These are phyloP conservation scores for Trypanosoma platydactyli DNA, from an alignment of 208 protist genomes.

Conservation along the genomic window DNA sequence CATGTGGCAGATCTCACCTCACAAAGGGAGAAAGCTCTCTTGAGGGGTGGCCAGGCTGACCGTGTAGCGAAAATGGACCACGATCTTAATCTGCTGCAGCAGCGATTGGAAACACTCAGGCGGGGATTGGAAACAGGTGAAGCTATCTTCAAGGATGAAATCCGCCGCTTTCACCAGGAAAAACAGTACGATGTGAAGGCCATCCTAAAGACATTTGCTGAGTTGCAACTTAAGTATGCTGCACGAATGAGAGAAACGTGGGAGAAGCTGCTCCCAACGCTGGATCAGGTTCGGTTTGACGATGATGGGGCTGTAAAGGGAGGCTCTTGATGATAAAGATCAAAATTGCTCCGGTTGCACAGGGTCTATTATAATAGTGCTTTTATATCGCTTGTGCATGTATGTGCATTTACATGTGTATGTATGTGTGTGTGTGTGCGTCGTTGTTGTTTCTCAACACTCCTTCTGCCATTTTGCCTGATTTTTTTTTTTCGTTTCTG, in stretches of 20 bases:
- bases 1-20: conserved; percentile 21
- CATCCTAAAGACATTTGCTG: conserved; percentile 71
- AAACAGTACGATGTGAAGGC: conserved; percentile 84
- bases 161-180: conserved; percentile 72
- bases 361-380: not conserved
- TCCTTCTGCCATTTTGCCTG: too few species aligned
- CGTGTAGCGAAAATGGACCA: conserved; percentile 19
- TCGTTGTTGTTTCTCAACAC: too few species aligned
- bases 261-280: conserved; percentile 51
- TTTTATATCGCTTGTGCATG: conserved; percentile 9
- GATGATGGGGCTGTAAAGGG: not conserved
- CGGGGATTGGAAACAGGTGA: conserved; percentile 28
- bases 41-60: conserved; percentile 33
- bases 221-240: conserved; percentile 81
- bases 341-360: not conserved
- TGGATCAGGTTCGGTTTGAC: conserved; percentile 37
- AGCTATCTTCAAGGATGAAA: conserved; percentile 54
- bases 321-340: not conserved
- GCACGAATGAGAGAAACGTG: conserved; percentile 66
- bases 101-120: conserved; percentile 34
- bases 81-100: conserved; percentile 34
- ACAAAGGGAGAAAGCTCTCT: conserved; percentile 31
- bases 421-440: too few species aligned
- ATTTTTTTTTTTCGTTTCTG: too few species aligned
- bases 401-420: too few species aligned